phyloP scores from a whole-genome alignment of 2,329 filamentous ascomycete genomes.

The Cylindrodendrum hubeiense region DNA sequence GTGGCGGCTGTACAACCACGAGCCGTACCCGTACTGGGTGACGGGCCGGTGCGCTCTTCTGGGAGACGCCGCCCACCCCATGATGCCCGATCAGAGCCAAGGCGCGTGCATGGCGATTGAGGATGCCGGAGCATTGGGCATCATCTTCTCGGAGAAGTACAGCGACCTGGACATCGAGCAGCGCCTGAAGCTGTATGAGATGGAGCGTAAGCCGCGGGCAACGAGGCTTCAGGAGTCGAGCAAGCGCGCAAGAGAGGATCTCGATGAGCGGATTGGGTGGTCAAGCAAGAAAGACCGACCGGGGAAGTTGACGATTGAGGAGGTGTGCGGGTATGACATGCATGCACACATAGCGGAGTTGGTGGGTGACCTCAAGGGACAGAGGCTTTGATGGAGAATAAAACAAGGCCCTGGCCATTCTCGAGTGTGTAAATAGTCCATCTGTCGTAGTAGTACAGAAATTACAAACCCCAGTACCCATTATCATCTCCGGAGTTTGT shows the following conservation, averaged over 20 bases:
- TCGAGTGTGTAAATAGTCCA: too few species aligned
- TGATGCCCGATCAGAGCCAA: conserved; percentile 76
- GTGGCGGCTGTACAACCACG: conserved; percentile 63
- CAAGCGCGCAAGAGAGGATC: conserved; percentile 65
- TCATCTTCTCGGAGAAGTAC: conserved; percentile 62
- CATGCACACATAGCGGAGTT: conserved; percentile 39
- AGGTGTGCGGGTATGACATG: conserved; percentile 68
- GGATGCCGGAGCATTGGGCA: conserved; percentile 70
- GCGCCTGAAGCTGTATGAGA: conserved; percentile 60
- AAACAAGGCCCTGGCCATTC: too few species aligned
- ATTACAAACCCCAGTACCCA: background rate
- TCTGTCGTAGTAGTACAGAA: background rate
- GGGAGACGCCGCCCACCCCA: conserved; percentile 75
- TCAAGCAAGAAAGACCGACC: conserved; percentile 58
- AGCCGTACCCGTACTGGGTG: conserved; percentile 65
- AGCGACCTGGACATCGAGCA: conserved; percentile 56
- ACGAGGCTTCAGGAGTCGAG: conserved; percentile 64
- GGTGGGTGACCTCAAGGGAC: conserved; percentile 1
- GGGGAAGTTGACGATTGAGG: conserved; percentile 71
- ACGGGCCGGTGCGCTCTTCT: conserved; percentile 64
- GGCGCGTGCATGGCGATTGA: conserved; percentile 76
- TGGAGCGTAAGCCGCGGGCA: conserved; percentile 61
- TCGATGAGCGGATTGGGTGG: conserved; percentile 54
- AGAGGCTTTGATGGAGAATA: too few species aligned
- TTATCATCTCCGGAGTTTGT: background rate